phyloP scores from a whole-genome alignment of 1,284 basidiomycete species.

The Malassezia globosa region DNA sequence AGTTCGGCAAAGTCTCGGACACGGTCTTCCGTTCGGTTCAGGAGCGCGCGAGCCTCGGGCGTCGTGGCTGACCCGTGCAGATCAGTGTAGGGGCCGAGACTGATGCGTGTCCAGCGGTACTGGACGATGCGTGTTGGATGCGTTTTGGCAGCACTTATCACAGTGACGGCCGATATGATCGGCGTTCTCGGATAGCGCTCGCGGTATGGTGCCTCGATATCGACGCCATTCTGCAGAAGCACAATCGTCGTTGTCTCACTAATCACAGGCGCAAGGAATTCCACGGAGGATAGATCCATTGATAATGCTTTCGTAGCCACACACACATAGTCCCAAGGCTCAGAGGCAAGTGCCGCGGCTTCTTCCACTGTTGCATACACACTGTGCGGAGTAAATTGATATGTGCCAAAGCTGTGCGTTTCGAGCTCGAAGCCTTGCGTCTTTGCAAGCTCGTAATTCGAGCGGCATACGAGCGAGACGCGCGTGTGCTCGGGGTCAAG shows the following conservation, averaged over 20 bases:
- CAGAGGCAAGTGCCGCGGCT: not conserved
- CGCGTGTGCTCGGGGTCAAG: constrained; percentile 25
- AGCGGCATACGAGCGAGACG: constrained; percentile 50
- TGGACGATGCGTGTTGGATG: constrained; percentile 47
- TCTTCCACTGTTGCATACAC: constrained; percentile 46
- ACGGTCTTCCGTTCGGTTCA: constrained; percentile 9
- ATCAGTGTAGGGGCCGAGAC: constrained; percentile 48
- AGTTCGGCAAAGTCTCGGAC: constrained; percentile 35
- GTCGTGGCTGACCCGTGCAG: constrained; percentile 21
- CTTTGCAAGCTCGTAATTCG: constrained; percentile 49
- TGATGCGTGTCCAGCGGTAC: constrained; percentile 50
- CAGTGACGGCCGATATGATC: constrained; percentile 49
- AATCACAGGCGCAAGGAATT: constrained; percentile 42
- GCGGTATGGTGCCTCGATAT: constrained; percentile 49
- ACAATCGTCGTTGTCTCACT: constrained; percentile 38
- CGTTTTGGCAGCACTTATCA: constrained; percentile 49
- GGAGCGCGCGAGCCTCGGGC: constrained; percentile 11
- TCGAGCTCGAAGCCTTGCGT: constrained; percentile 43
- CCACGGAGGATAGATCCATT: constrained; percentile 40
- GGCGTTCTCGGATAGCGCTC: constrained; percentile 41
- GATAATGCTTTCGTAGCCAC: constrained; percentile 49
- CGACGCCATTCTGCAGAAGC: constrained; percentile 51
- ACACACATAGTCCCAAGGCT: constrained; percentile 48
- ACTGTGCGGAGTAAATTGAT: constrained; percentile 46
- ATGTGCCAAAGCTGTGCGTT: constrained; percentile 49